Conservation (phyloP, 176 grass and related monocot species). For the Zizania latifolia region DNA sequence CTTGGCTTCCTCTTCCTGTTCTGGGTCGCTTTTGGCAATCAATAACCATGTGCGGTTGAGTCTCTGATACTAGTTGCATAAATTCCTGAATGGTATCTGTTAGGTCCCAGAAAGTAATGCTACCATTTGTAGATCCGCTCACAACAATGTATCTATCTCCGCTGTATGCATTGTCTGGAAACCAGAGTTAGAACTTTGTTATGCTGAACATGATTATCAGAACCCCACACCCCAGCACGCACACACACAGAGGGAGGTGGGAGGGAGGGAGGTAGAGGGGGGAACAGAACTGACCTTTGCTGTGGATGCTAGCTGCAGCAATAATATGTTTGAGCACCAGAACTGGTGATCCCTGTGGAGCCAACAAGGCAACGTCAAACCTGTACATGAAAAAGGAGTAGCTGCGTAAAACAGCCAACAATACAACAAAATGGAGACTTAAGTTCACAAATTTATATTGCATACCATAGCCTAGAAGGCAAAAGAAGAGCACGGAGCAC, state of each 20-base stretch:
- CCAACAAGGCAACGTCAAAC: slow-evolving; percentile 89
- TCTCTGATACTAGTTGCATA: slow-evolving; percentile 62
- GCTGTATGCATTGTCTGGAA: slow-evolving; percentile 35
- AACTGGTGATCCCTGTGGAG: slow-evolving; percentile 65
- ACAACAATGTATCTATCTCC: slow-evolving; percentile 55
- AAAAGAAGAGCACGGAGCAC: slow-evolving; percentile 76
- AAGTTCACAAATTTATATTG: slow-evolving; percentile 13
- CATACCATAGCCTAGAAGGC: slow-evolving; percentile 84
- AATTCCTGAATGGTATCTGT: slow-evolving; percentile 58
- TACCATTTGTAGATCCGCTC: slow-evolving; percentile 86
- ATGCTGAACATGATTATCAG: slow-evolving; percentile 19
- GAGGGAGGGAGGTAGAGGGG: not conserved
- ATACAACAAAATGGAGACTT: slow-evolving; percentile 4
- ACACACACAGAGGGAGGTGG: not conserved
- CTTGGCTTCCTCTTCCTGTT: slow-evolving; percentile 90
- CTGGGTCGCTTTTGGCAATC: slow-evolving; percentile 71
- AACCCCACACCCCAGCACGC: not conserved
- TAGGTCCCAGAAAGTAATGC: slow-evolving; percentile 85
- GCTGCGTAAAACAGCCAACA: slow-evolving; percentile 24
- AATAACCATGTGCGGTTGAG: slow-evolving; percentile 55
- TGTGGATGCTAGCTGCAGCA: slow-evolving; percentile 1
- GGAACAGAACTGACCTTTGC: slow-evolving; percentile 27
- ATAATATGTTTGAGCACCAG: slow-evolving; percentile 66
- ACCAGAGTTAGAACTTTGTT: not conserved
- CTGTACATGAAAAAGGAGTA: slow-evolving; percentile 41